These are phyloP conservation scores for Candida insectorum DNA, from an alignment of 805 yeast genomes.

Conservation along the genomic window DNA sequence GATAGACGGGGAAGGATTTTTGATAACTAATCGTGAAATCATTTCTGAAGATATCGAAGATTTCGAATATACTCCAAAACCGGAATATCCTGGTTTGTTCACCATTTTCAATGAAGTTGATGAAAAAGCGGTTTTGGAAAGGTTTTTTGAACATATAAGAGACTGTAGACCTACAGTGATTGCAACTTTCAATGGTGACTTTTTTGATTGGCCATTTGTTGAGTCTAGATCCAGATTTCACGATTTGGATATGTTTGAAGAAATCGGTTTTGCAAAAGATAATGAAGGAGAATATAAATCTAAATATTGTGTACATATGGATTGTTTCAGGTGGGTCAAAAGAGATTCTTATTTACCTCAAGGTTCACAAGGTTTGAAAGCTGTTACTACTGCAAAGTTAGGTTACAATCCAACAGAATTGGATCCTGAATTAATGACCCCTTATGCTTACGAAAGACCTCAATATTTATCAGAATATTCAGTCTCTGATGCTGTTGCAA, in stretches of 20 bases:
- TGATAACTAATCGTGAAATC: conserved; percentile 92
- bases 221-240: conserved; percentile 83
- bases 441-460: conserved; percentile 92
- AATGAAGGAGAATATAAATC: conserved; percentile 91
- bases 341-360: conserved; percentile 97
- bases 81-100: conserved; percentile 89
- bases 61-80: conserved; percentile 95
- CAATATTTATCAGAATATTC: conserved; percentile 93
- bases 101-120: conserved; percentile 86
- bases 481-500: conserved; percentile 99
- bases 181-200: conserved; percentile 97
- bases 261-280: conserved; percentile 91
- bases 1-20: conserved; percentile 96
- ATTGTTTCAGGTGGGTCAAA: conserved; percentile 96
- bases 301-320: conserved; percentile 93
- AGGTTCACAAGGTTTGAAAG: conserved; percentile 97
- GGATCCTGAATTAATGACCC: conserved; percentile 98
- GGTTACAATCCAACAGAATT: conserved; percentile 96
- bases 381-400: conserved; percentile 91
- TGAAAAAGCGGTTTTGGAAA: conserved; percentile 68
- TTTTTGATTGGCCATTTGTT: conserved; percentile 98
- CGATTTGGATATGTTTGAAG: conserved; percentile 83
- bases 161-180: conserved; percentile 94
- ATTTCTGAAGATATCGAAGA: conserved; percentile 94
- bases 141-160: conserved; percentile 86